Percentiles rank a stretch among this genome's conserved stretches.
phyloP scores from a whole-genome alignment of 139 green algal species.

The Tetratostichococcus sp. region DNA sequence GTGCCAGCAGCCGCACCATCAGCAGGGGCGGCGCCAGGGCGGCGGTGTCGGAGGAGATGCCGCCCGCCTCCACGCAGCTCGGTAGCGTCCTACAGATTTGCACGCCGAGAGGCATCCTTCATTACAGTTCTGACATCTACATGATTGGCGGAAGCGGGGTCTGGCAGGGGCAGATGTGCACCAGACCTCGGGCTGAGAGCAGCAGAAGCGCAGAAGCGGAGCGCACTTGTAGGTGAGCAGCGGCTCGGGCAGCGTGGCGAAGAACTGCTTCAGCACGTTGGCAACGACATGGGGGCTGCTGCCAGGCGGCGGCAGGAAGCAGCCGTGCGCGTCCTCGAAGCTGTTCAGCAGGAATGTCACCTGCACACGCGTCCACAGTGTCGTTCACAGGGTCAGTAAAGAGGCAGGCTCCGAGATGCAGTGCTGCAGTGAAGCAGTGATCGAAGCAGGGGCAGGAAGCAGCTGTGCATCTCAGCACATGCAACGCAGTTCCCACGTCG shows the following conservation, averaged over 20 bases:
- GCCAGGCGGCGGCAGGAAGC: background rate
- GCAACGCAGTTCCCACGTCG: constrained; percentile 17
- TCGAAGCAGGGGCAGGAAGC: too few relatives aligned
- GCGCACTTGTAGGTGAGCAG: constrained; percentile 28
- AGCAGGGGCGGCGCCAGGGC: constrained; percentile 6
- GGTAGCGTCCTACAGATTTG: constrained; percentile 11
- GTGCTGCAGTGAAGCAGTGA: too few relatives aligned
- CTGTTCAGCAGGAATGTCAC: constrained; percentile 13
- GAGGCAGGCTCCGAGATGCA: too few relatives aligned
- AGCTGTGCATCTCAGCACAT: too few relatives aligned
- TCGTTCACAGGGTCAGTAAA: too few relatives aligned
- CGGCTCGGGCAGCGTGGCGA: constrained; percentile 26
- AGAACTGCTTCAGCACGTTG: constrained; percentile 22
- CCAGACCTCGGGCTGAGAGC: too few relatives aligned
- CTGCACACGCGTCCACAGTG: background rate
- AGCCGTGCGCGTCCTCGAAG: constrained; percentile 14
- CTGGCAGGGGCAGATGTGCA: too few relatives aligned
- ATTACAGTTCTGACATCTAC: too few relatives aligned
- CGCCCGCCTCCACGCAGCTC: constrained; percentile 10
- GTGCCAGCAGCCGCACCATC: too few relatives aligned
- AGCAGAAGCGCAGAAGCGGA: too few relatives aligned
- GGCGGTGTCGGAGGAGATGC: background rate
- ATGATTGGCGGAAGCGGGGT: too few relatives aligned
- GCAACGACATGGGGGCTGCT: constrained; percentile 22
- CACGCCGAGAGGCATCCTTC: too few relatives aligned